Conservation (phyloP, 495 filamentous ascomycete genomes). For the Penicillium macrosclerotiorum region DNA sequence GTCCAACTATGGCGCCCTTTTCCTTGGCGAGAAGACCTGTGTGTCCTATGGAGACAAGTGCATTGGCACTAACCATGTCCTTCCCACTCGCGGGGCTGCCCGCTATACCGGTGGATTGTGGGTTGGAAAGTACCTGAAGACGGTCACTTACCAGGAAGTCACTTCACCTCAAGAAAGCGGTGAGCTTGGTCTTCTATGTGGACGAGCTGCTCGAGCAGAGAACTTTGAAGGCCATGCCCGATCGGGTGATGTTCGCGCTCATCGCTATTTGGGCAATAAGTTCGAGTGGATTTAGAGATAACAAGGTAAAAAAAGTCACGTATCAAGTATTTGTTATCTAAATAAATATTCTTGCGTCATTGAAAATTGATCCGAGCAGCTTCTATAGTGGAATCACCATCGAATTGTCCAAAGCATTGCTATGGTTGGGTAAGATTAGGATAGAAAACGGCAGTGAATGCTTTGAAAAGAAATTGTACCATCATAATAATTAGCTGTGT, state of each 20-base stretch:
- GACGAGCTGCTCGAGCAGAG: constrained; percentile 49
- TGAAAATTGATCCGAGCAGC: too few relatives aligned
- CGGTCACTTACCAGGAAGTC: constrained; percentile 54
- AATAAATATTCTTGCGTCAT: too few relatives aligned
- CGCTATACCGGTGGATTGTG: constrained; percentile 51
- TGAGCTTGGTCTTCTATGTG: constrained; percentile 50
- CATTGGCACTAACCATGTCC: constrained; percentile 55
- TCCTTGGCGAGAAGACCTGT: constrained; percentile 53
- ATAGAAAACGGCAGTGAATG: too few relatives aligned
- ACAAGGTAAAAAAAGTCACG: too few relatives aligned
- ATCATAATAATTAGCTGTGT: too few relatives aligned
- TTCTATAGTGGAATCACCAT: too few relatives aligned
- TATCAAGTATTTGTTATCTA: too few relatives aligned
- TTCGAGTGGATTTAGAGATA: constrained; percentile 47
- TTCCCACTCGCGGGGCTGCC: constrained; percentile 48
- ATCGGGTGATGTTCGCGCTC: constrained; percentile 46
- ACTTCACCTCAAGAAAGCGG: constrained; percentile 41
- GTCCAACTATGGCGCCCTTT: constrained; percentile 50
- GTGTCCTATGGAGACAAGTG: constrained; percentile 54
- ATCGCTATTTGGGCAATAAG: constrained; percentile 39
- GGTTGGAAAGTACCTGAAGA: constrained; percentile 53
- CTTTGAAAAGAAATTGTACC: too few relatives aligned
- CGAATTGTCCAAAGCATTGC: too few relatives aligned
- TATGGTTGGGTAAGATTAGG: too few relatives aligned
- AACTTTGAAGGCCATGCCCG: constrained; percentile 54